Percentiles rank a stretch among this genome's conserved stretches.
Conservation (phyloP, 805 yeast genomes). For the Pichia deserticola region DNA sequence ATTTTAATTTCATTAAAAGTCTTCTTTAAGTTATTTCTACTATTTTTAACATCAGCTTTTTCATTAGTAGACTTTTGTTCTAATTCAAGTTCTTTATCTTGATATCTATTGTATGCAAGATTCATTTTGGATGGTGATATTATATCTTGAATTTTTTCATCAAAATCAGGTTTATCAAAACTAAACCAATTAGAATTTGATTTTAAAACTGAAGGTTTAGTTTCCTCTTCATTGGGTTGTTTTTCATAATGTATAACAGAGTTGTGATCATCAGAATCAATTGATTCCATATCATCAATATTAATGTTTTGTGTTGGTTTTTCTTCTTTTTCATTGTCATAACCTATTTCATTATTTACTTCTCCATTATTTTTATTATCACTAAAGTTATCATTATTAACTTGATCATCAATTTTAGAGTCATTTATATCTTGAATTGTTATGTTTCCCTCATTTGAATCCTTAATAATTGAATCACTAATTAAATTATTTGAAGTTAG, state of each 20-base stretch:
- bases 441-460: too few relatives aligned
- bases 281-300: slow-evolving; percentile 8
- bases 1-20: slow-evolving; percentile 41
- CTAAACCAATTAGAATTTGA: slow-evolving; percentile 23
- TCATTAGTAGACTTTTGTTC: slow-evolving; percentile 42
- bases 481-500: too few relatives aligned
- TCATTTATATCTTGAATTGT: too few relatives aligned
- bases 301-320: neutral
- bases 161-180: slow-evolving; percentile 20
- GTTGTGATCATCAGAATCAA: slow-evolving; percentile 5
- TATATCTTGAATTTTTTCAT: slow-evolving; percentile 3
- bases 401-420: too few relatives aligned
- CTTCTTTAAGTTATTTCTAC: slow-evolving; percentile 36
- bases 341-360: neutral
- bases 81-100: slow-evolving; percentile 47
- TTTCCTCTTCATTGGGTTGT: slow-evolving; percentile 2
- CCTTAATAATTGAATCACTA: too few relatives aligned
- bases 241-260: slow-evolving; percentile 12
- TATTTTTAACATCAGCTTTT: slow-evolving; percentile 43
- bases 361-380: too few relatives aligned
- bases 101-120: slow-evolving; percentile 52
- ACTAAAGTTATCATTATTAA: too few relatives aligned
- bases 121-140: slow-evolving; percentile 40
- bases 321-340: neutral
- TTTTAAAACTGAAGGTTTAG: too few relatives aligned